Evolutionary conservation across 805 yeast genomes (phyloP).

Genomic region (Scheffersomyces lignosus): DNA sequence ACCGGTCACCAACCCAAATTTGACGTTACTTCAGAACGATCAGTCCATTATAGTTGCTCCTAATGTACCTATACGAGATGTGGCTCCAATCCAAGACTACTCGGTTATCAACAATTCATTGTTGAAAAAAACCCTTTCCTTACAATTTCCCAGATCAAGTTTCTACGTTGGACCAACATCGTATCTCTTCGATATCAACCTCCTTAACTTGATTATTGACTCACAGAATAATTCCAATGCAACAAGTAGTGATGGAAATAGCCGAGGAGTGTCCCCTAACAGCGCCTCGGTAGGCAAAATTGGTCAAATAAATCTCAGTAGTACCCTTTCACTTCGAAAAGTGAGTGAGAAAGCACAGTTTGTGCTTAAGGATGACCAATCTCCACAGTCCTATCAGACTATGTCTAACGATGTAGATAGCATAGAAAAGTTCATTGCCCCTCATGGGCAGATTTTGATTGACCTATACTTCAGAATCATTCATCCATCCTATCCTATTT

Average conservation of each 20-base stretch:
- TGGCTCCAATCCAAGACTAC: constrained; percentile 66
- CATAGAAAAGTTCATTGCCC: constrained; percentile 84
- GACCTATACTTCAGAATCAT: constrained; percentile 81
- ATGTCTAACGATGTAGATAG: constrained; percentile 80
- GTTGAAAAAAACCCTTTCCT: constrained; percentile 65
- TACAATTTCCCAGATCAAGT: constrained; percentile 88
- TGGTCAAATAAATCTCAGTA: constrained; percentile 76
- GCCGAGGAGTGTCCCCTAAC: constrained; percentile 1
- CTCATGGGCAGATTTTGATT: constrained; percentile 81
- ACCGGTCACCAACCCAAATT: constrained; percentile 5
- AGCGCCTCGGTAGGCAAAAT: constrained; percentile 40
- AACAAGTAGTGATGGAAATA: constrained; percentile 6
- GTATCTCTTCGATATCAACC: constrained; percentile 64
- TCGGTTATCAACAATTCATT: constrained; percentile 61
- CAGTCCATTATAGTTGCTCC: constrained; percentile 31
- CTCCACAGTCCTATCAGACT: constrained; percentile 63
- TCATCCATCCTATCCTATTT: constrained; percentile 88
- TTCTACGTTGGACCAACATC: constrained; percentile 89
- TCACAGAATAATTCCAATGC: constrained; percentile 40
- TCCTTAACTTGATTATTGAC: constrained; percentile 60
- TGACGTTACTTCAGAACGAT: constrained; percentile 9
- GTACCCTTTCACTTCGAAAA: constrained; percentile 67
- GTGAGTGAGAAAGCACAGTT: constrained; percentile 79
- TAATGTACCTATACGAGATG: constrained; percentile 49
- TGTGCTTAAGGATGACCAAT: constrained; percentile 75